A percentile compares a stretch with the other conserved stretches of the same genome.
Conservation (phyloP, 2,329 filamentous ascomycete species). For the Colletotrichum scovillei region DNA sequence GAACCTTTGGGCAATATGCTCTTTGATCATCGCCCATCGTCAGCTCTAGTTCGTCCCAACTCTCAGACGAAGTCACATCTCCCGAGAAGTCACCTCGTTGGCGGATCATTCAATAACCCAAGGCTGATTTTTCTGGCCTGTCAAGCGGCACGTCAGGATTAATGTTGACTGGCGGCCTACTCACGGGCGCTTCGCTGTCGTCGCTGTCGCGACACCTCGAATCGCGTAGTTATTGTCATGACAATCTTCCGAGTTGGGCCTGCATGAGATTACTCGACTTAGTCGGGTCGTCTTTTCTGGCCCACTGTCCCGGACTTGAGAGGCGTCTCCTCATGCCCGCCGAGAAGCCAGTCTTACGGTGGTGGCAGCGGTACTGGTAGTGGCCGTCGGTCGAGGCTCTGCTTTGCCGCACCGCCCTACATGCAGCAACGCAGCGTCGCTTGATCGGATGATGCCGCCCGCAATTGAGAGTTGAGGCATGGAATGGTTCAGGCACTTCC, state of each 20-base stretch:
- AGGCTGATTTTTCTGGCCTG: neutral
- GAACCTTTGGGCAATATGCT: neutral
- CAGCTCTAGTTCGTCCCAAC: slow-evolving; percentile 34
- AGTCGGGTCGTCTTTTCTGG: too few relatives aligned
- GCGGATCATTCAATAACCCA: neutral
- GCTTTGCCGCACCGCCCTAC: neutral
- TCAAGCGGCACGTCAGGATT: neutral
- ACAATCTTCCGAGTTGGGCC: neutral
- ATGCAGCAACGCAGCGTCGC: slow-evolving; percentile 21
- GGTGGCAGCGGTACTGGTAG: slow-evolving; percentile 9
- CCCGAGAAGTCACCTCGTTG: neutral
- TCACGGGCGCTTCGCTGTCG: neutral
- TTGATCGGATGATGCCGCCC: slow-evolving; percentile 31
- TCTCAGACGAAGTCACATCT: slow-evolving; percentile 15
- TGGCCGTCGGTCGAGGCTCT: slow-evolving; percentile 1
- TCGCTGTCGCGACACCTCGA: neutral
- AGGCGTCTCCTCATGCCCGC: neutral
- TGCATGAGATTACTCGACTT: neutral
- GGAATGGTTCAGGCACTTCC: slow-evolving; percentile 26
- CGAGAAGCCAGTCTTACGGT: neutral
- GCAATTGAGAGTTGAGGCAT: slow-evolving; percentile 13
- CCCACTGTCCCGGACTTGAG: neutral
- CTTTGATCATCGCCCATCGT: slow-evolving; percentile 3
- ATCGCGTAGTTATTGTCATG: neutral
- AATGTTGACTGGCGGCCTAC: neutral